Evolutionary conservation across 441 rosid species (phyloP).

Genomic region (Arabidopsis hybrid): DNA sequence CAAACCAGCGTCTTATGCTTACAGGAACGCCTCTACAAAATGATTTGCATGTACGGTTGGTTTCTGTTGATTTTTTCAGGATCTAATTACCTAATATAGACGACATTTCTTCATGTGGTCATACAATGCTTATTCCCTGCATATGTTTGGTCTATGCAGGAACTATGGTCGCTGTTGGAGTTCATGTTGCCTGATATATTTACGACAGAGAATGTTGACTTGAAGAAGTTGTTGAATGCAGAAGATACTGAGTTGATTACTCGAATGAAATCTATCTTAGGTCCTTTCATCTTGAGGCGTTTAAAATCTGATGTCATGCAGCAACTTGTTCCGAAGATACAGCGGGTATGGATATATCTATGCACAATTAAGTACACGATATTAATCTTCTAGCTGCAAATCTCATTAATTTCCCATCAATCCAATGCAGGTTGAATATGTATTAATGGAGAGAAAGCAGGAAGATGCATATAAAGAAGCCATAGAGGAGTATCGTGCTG

Average conservation of each 20-base stretch:
- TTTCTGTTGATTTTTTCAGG: neutral
- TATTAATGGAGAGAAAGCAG: constrained; percentile 79
- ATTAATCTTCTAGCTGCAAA: constrained; percentile 25
- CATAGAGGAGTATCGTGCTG: constrained; percentile 88
- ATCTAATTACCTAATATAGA: neutral
- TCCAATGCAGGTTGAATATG: constrained; percentile 80
- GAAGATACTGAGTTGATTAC: constrained; percentile 85
- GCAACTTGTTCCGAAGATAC: constrained; percentile 95
- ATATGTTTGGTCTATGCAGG: constrained; percentile 56
- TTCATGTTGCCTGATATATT: constrained; percentile 98
- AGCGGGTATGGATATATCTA: constrained; percentile 58
- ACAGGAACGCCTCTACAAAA: constrained; percentile 98
- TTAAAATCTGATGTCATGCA: constrained; percentile 98
- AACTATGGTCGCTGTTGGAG: constrained; percentile 94
- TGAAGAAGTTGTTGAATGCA: constrained; percentile 84
- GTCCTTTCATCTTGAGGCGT: constrained; percentile 96
- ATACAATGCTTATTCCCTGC: neutral
- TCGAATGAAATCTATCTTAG: constrained; percentile 93
- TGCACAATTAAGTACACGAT: neutral
- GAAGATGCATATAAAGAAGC: constrained; percentile 87
- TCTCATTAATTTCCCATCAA: constrained; percentile 7
- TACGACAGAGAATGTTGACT: constrained; percentile 87
- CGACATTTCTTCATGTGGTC: neutral
- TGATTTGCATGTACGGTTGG: constrained; percentile 81
- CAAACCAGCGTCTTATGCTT: constrained; percentile 95